Base-by-base conservation (phyloP, 2,329 filamentous ascomycete genomes). In the Davidsoniella eucalypti region DNA sequence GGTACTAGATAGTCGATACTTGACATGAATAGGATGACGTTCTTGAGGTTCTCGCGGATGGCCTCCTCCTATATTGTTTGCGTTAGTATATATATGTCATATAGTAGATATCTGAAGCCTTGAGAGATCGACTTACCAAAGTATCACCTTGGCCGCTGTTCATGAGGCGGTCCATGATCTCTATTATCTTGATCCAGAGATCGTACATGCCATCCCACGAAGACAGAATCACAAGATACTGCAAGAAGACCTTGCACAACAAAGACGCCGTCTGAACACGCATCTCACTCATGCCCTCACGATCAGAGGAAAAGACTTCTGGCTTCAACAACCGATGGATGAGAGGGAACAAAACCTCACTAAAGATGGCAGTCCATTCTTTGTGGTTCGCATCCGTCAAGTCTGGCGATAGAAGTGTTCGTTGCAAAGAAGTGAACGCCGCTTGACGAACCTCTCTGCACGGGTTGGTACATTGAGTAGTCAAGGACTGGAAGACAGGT, bases 301-400 rank as follows among this genome's bases (percentile, higher is more conserved):
- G 83, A 61, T 98, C 92, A 1, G 83, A 83, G 49, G 88, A 87
- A 63, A 93, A 95, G 8, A 95, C 82, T 64, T 98, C 92, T 1
- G 92, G 92, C 63, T 94, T 95, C 14, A 98, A 71, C 2, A 98
- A 73, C 55, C 84, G 78, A 36, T 83, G 72, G 55, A 96, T 90
- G 12, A 98, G 71, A 1, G 92, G 92, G 64, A 98, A 95, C 14
- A 98, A 71, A 1, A 96, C 88, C 61, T 95, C 84, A 55, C 80
- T 79, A 63, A 98, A 98, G 47, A 98, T 95, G 39, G 87, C 85
- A 0, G 83, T 92, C 90, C 92, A 96, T 65, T 93, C 86, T 56
- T 85, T 78, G 59, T 94, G 84, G 54, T 92, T 82, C 45, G 75
- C 78, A n/a, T 82, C 83, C 1, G 83, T 86, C 38, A 96, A 72